Base-by-base conservation (phyloP, 2,329 filamentous ascomycete genomes). In the Neofusicoccum sp. region DNA sequence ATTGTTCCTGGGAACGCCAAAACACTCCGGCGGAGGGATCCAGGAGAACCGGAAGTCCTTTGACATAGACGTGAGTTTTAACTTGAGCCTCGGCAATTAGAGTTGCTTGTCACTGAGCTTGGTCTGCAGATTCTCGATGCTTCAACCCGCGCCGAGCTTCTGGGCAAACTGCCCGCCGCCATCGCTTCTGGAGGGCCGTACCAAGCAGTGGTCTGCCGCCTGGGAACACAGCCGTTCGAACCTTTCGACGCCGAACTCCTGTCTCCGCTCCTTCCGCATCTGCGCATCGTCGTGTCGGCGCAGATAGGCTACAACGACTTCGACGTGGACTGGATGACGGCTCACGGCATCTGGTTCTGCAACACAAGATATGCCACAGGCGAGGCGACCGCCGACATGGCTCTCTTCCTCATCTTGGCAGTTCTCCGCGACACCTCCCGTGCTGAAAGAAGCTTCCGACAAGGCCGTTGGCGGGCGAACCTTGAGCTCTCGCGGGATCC, bases 301-400 rank as follows among this genome's bases (percentile, higher is more conserved):
- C 78, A 77, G 34, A 81, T 81, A 0, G 81, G 81, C 0, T 83
- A 78, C 69, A 79, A 83, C 64, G 78, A 82, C 66, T 80, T 82
- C 43, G 76, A 80, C 49, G 73, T 82, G 0, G 68, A 77, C 3
- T 81, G 77, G 76, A 74, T 82, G 68, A 78, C 79, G 0, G 44
- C 63, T 11, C 66, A 78, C 6, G 74, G 73, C 4, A 78, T 86
- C 31, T 82, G 77, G 71, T 85, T 87, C 67, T 86, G 82, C 73
- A 86, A 85, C 66, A 79, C 79, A 0, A 70, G 81, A 2, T 78
- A 86, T 64, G 84, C 83, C 0, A 83, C 83, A 0, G 79, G 83
- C 0, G 80, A 86, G 62, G 81, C 83, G 2, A 83, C 80, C 0
- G 81, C 81, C 0, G 81, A 83, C 47, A 81, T 83, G 77, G 48